Evolutionary conservation across 805 yeast genomes (phyloP).

Genomic region (Myxozyma neglecta): DNA sequence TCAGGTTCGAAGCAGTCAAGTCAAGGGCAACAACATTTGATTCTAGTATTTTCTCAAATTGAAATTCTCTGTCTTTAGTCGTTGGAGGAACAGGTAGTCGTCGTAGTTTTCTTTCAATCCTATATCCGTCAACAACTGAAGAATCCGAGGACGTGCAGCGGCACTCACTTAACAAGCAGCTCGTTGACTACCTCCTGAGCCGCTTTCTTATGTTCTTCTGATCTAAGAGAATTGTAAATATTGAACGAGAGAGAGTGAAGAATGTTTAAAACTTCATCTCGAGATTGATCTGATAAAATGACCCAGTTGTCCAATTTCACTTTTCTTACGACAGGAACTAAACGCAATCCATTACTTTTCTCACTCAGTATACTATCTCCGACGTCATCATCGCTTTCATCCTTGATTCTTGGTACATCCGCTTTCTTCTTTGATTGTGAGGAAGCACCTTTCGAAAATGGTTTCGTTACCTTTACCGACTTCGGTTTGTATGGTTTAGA

Average conservation of each 20-base stretch:
- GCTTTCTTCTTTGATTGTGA: background rate
- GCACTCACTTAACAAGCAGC: slow-evolving; percentile 12
- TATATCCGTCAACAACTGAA: background rate
- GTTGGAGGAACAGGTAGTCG: slow-evolving; percentile 24
- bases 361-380: background rate
- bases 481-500: background rate
- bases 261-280: slow-evolving; percentile 14
- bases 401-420: background rate
- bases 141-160: background rate
- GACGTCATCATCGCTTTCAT: background rate
- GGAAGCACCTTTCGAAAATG: background rate
- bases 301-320: slow-evolving; percentile 17
- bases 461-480: background rate
- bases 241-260: slow-evolving; percentile 14
- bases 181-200: slow-evolving; percentile 16
- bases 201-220: slow-evolving; percentile 12
- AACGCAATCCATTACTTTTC: background rate
- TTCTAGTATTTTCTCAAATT: slow-evolving; percentile 22
- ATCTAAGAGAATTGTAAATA: slow-evolving; percentile 5
- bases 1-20: no score
- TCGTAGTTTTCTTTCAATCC: slow-evolving; percentile 14
- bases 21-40: slow-evolving; percentile 4
- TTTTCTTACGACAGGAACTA: slow-evolving; percentile 13
- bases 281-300: slow-evolving; percentile 11
- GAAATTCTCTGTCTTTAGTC: slow-evolving; percentile 21